Base-by-base conservation (phyloP, 2,329 filamentous ascomycete species). In the Stromatinia cepivora region DNA sequence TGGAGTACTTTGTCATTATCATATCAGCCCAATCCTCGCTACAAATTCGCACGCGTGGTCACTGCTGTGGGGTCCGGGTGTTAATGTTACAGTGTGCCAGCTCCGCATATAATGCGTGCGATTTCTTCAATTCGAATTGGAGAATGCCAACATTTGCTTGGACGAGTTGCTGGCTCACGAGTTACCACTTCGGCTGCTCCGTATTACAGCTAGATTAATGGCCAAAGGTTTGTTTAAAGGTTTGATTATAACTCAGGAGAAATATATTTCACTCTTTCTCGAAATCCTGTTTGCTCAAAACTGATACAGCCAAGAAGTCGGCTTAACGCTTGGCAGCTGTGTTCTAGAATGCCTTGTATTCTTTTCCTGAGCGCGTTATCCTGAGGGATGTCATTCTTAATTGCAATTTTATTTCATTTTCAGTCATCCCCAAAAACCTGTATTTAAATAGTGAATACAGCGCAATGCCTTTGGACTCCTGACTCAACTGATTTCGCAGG, bases 271-370 rank as follows among this genome's bases (percentile, higher is more conserved):
- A 28, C 11, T 36, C 10, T 28, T n/a, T 28, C 48, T 50, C 31
- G 8, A 39, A 39, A 52, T 36, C 61, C n/a, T 50, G 61, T 50
- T 63, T 39, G 28, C 25, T 36, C 45, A 52, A 52, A 52, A 13
- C 20, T 45, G 56, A n/a, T 64, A 28, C 54, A 25, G 66, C 66
- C 66, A 69, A 69, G 66, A 36, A 9, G 28, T 56, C 36, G 66
- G 66, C 58, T 64, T 58, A 22, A 13, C 25, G 39, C 58, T 69
- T 69, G 66, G 66, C 66, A 69, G 58, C 58, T 64, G 66, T 69
- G 39, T 64, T 64, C 58, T 8, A 53, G 48, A 50, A 39, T 61
- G 50, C 36, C 15, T 53, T 28, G 42, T 17, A 39, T 52, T 67
- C 25, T n/a, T 42, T 42, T 52, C 28, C 13, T 22, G n/a, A n/a